Evolutionary conservation across 2,329 filamentous ascomycete species (phyloP).

Genomic region (Mollisiaceae sp.): DNA sequence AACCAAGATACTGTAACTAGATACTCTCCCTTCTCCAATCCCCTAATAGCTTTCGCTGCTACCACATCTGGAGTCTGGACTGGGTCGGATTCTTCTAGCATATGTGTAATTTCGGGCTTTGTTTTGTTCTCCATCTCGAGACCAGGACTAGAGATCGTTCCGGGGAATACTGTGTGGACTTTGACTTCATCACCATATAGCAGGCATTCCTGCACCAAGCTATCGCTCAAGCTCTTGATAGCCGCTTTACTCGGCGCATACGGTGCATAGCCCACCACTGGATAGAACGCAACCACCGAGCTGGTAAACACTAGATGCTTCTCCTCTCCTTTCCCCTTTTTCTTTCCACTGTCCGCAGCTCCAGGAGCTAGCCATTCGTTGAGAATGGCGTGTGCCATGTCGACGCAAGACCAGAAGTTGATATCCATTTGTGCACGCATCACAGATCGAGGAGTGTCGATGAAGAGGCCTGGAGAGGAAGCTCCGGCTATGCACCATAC

Average conservation of each 20-base stretch:
- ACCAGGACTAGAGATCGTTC: conserved; percentile 79
- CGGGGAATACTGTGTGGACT: conserved; percentile 83
- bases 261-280: conserved; percentile 79
- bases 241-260: conserved; percentile 89
- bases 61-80: conserved; percentile 79
- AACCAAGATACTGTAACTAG: conserved; percentile 78
- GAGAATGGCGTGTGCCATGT: conserved; percentile 82
- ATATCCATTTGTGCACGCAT: conserved; percentile 85
- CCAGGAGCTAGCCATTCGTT: conserved; percentile 70
- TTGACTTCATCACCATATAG: conserved; percentile 85
- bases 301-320: conserved; percentile 89
- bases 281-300: conserved; percentile 75
- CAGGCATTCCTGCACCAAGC: conserved; percentile 80
- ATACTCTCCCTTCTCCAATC: conserved; percentile 81
- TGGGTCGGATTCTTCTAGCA: conserved; percentile 83
- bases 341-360: conserved; percentile 32
- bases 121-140: conserved; percentile 74
- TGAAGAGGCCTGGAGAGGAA: conserved; percentile 75
- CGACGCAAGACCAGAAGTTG: conserved; percentile 86
- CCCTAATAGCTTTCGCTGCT: conserved; percentile 70
- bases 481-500: conserved; percentile 90
- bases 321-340: conserved; percentile 53
- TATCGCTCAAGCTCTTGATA: conserved; percentile 81
- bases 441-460: conserved; percentile 71
- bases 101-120: conserved; percentile 81